phyloP scores from a whole-genome alignment of 2,329 filamentous ascomycete species.

The Juglanconis sp. region DNA sequence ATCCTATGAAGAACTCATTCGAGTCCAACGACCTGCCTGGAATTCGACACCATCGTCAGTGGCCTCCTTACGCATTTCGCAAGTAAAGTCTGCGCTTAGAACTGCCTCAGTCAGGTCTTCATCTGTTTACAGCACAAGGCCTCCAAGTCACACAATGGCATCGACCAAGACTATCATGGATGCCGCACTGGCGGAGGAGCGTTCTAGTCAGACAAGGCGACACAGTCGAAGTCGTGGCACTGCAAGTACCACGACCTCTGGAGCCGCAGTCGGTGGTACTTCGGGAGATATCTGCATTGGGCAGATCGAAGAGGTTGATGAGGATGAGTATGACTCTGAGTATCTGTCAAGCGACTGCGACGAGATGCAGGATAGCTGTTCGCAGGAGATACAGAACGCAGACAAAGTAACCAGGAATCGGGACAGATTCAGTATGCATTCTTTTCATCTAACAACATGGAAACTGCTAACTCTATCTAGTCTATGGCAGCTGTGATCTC shows the following conservation, averaged over 20 bases:
- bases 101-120: neutral
- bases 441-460: no score
- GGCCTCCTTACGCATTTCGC: neutral
- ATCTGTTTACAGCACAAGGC: neutral
- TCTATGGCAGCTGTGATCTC: neutral
- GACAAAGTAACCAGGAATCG: neutral
- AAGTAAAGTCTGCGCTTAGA: neutral
- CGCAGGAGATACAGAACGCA: neutral
- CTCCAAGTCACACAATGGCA: neutral
- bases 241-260: neutral
- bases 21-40: conserved; percentile 6
- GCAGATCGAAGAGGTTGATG: neutral
- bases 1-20: conserved; percentile 1
- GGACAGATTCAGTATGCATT: conserved; percentile 2
- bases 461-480: neutral
- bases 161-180: conserved; percentile 9
- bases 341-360: neutral
- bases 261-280: neutral
- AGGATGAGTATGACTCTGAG: neutral
- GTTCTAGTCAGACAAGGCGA: neutral
- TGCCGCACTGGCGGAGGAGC: conserved; percentile 7
- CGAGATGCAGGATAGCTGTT: neutral
- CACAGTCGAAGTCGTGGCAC: neutral
- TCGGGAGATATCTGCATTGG: conserved; percentile 9
- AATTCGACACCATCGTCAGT: neutral